These are phyloP conservation scores for Arthrobotrys sinensis DNA, from an alignment of 2,329 filamentous ascomycete species.

Conservation along the genomic window DNA sequence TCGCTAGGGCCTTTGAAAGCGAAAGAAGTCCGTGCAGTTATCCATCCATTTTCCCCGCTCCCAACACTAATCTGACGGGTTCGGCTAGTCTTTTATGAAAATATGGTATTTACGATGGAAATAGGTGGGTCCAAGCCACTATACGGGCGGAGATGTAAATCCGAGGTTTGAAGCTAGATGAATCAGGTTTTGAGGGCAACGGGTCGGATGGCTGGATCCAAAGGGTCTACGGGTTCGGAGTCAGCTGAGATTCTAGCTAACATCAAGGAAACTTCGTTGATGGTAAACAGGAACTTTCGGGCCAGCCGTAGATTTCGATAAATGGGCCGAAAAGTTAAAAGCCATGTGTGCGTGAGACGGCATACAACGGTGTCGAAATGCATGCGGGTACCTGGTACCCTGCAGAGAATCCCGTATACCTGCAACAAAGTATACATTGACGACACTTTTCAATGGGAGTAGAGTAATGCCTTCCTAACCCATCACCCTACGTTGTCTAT, in stretches of 20 bases:
- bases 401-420: slow-evolving; percentile 22
- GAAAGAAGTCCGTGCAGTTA: slow-evolving; percentile 14
- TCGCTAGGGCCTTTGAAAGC: slow-evolving; percentile 3
- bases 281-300: slow-evolving; percentile 2
- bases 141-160: slow-evolving; percentile 16
- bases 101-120: neutral
- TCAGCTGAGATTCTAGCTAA: slow-evolving; percentile 17
- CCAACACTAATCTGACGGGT: slow-evolving; percentile 13
- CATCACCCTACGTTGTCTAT: neutral
- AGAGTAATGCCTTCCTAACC: neutral
- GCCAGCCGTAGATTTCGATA: neutral
- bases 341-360: slow-evolving; percentile 31
- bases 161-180: slow-evolving; percentile 19
- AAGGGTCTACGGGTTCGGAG: neutral
- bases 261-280: slow-evolving; percentile 5
- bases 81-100: slow-evolving; percentile 24
- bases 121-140: slow-evolving; percentile 34
- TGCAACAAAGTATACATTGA: slow-evolving; percentile 25
- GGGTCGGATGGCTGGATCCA: neutral
- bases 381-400: slow-evolving; percentile 30
- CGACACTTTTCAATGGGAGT: neutral
- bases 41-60: neutral
- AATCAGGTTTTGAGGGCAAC: slow-evolving; percentile 1
- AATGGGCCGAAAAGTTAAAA: neutral
- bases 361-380: slow-evolving; percentile 1